phyloP scores from a whole-genome alignment of 352 stramenopile genomes.

The Phytopythium boreale region DNA sequence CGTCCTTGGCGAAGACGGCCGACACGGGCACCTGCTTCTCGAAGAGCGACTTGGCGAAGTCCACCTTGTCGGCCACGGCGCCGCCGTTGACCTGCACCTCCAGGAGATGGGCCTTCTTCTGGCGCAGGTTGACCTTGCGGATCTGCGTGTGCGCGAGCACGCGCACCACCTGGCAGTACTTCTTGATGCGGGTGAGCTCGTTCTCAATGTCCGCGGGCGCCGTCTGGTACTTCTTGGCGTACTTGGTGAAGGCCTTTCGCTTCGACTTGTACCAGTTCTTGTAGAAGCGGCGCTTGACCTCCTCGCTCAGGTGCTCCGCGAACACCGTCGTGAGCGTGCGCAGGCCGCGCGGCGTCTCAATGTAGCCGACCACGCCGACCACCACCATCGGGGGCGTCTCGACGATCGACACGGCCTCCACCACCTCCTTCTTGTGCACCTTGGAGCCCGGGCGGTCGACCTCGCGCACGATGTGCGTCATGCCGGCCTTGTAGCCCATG shows the following conservation, averaged over 20 bases:
- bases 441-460: constrained; percentile 99
- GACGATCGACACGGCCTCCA: constrained; percentile 99
- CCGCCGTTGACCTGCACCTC: constrained; percentile 99
- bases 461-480: constrained; percentile 99
- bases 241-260: constrained; percentile 99
- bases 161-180: constrained; percentile 99
- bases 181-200: constrained; percentile 99
- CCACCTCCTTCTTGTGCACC: constrained; percentile 99
- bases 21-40: constrained; percentile 99
- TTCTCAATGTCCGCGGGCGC: constrained; percentile 91
- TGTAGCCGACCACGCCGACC: constrained; percentile 99
- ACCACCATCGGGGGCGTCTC: constrained; percentile 99
- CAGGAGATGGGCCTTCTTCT: constrained; percentile 99
- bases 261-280: constrained; percentile 99
- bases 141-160: constrained; percentile 99
- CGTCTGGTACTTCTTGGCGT: constrained; percentile 99
- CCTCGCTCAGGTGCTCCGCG: constrained; percentile 98
- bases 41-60: constrained; percentile 99
- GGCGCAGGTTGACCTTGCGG: constrained; percentile 98
- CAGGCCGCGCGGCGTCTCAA: constrained; percentile 98
- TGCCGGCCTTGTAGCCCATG: constrained; percentile 99
- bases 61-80: constrained; percentile 96
- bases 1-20: constrained; percentile 95
- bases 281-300: constrained; percentile 99
- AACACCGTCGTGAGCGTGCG: constrained; percentile 99